Base-by-base conservation (phyloP, 2,329 filamentous ascomycete genomes). In the Alternaria dauci region DNA sequence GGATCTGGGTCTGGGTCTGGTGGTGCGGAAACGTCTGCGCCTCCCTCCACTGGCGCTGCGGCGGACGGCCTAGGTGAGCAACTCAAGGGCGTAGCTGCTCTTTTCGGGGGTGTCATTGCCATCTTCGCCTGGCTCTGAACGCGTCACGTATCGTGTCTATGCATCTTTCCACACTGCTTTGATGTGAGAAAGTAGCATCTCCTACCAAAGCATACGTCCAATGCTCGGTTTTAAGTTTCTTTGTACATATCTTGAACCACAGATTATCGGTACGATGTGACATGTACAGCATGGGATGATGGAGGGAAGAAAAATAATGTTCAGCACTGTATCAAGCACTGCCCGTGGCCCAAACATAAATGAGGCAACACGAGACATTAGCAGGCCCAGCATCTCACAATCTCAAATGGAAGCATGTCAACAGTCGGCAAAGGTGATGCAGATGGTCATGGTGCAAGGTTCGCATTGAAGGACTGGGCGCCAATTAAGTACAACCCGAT, bases 401-500 rank as follows among this genome's bases (percentile, higher is more conserved):
- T 8, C 8, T 30, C 28, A 20, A 50, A 18, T n/a, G 8, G 16
- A 38, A 12, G 20, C n/a, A 43, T n/a, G 26, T 12, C 12, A 42
- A 23, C 16, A 3, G 4, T 12, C 18, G 12, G 14, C 26, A 20
- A 39, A 26, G 23, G n/a, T n/a, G n/a, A 16, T 52, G 25, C 47
- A 38, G 26, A 52, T n/a, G 7, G 55, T 55, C 43, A 57, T 42
- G 56, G 54, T 44, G 26, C 65, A 63, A 59, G 59, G 52, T 69
- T 61, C 36, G 62, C 57, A 73, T 76, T 77, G 61, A 71, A 71
- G 70, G 69, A 74, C 61, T 81, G 90, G 89, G 90, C 47, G 90
- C 93, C 92, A 89, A 84, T 94, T 80, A 96, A 94, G 92, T 92
- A 88, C 88, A 66, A 89, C 91, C 89, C 87, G 86, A 74, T 87